Evolutionary conservation across 2,329 filamentous ascomycete species (phyloP), one percentile per base, ranked within the genome.

Genomic region (Fusarium sp.): DNA sequence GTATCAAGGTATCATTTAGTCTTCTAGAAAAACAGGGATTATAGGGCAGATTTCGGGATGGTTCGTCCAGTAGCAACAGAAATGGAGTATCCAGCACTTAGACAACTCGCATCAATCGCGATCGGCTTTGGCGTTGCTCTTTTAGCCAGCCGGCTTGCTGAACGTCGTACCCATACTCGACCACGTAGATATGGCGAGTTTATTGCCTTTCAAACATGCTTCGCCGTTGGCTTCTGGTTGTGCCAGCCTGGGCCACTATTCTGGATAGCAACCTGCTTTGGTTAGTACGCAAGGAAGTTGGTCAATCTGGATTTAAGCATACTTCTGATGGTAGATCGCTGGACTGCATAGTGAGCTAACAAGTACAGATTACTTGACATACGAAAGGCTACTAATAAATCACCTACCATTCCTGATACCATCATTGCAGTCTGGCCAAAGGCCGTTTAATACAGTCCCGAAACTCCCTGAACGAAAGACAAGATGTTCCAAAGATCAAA

Each of bases 91-190:
- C 31, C 31, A 13, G 31, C 19, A 19, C 19, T 3, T 42, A 7
- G 13, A 43, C 11, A 43, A 44, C n/a, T 44, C 46, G 41, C 44
- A 58, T 61, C 19, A 70, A 67, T 69, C 49, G 70, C 69, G 22
- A 56, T 59, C 28, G 67, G 67, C 43, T 67, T 67, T 7, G 67
- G 41, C 10, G 63, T 69, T 29, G 46, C 58, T 49, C 53, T 65
- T 36, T 48, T 59, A 26, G 64, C 51, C 6, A 53, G 53, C 36
- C 60, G 61, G 35, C 69, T 69, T 58, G 62, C 29, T 69, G 69
- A n/a, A 69, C 63, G 28, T 69, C 54, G 31, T 69, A 58, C 7
- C 68, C 69, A 43, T 71, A 67, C 55, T 67, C 69, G n/a, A 71
- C 58, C 22, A 71, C 69, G 48, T 69, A 71, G 29, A 60, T 69